Base-by-base conservation (phyloP, 2,329 filamentous ascomycete species). In the Dothiorella sarmentorum region DNA sequence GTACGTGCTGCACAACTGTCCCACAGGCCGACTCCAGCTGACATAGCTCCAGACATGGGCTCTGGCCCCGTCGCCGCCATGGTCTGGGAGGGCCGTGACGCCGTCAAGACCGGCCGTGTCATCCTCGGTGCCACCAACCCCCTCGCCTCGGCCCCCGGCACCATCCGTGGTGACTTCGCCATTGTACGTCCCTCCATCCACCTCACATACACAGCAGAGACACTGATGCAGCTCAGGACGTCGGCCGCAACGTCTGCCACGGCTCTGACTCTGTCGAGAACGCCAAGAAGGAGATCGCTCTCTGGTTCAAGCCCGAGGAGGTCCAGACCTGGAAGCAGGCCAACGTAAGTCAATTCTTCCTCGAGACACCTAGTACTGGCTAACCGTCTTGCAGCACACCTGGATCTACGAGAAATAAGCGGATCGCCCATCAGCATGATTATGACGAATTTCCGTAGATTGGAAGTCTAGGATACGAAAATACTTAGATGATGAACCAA, bases 81-180 rank as follows among this genome's bases (percentile, higher is more conserved):
- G 93, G 89, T 99, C 80, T 99, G 94, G 94, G 92, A 99, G 81
- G 94, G 94, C 76, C 90, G 89, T 85, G 92, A 99, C 75, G 94
- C 88, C 79, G 92, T 97, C 85, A 97, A 97, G 90, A 97, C 92
- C 69, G 94, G 94, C 80, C 93, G 94, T 76, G 86, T 82, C 78
- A 87, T 99, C 78, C 91, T 99, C 78, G 94, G 94, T 81, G 94
- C 94, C 81, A 99, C 94, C 85, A 97, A 99, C 89, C 94, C 94
- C 73, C 85, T 94, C 67, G 90, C 88, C 75, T 97, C 93, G 60
- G 86, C 88, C 72, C 94, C 94, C 65, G 94, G 94, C 77, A 99
- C 94, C 82, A 99, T 99, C 85, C 93, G 94, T 82, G 93, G 91
- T 79, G 89, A 93, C 83, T 91, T 78, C 78, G 89, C 89, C 78